Base-by-base conservation (phyloP, 2,329 filamentous ascomycete species). In the Aspergillus hortae region DNA sequence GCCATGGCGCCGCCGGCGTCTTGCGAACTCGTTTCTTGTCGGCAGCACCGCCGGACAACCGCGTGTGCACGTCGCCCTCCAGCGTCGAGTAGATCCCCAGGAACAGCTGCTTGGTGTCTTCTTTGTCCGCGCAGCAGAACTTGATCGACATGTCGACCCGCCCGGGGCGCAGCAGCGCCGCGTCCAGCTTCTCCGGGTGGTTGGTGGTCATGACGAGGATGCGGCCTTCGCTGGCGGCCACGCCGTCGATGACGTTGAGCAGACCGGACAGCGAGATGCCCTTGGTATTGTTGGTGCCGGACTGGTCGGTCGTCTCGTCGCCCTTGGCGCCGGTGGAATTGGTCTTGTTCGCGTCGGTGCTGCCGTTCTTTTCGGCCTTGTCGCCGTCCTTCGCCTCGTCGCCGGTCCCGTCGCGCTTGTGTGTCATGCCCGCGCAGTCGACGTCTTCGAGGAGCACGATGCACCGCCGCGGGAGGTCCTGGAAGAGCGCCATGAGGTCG, bases 181-280 rank as follows among this genome's bases (percentile, higher is more conserved):
- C 70, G 61, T 89, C 85, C 0, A 89, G 78, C 47, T 81, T 78
- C 46, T 88, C 83, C 0, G 80, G 79, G 46, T 80, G 77, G 60
- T 89, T 90, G 25, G 85, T 87, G 0, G 86, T 90, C 85, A 90
- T 89, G 64, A 90, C 81, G 15, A 90, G 77, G 23, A 89, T 84
- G 14, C 85, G 79, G 1, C 86, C 87, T 70, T 90, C 86, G 52
- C 82, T 81, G 0, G 83, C 84, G 0, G 84, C 85, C 0, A 88
- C 84, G 2, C 87, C 87, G 57, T 90, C 86, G 9, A 90, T 79
- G 7, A 85, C 82, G 54, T 89, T 90, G 23, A 90, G 73, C 0
- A 90, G 71, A 0, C 83, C 85, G 0, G 85, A 87, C 1, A 90
- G 77, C 0, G 82, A 83, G 42, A 94, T 80, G 6, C 76, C 71